Conservation (phyloP, 1,284 basidiomycete genomes). For the Fereydounia khargensis region DNA sequence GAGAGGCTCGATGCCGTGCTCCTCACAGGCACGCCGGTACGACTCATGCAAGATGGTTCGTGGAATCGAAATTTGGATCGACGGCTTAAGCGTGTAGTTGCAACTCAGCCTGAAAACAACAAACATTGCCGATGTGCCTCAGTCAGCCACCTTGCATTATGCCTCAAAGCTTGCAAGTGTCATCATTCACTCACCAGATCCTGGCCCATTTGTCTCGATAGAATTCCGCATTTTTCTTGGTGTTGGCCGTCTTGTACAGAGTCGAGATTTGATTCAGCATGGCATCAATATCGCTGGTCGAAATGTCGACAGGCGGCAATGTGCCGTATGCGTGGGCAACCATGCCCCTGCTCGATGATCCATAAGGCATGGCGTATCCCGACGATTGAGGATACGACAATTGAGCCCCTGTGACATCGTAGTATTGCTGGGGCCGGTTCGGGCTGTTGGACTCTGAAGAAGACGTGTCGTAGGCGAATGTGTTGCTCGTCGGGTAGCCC, state of each 20-base stretch:
- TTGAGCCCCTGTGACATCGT: conserved; percentile 19
- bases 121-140: too few species aligned
- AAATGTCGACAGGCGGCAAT: neutral
- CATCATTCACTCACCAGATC: conserved; percentile 27
- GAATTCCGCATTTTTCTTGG: conserved; percentile 39
- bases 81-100: conserved; percentile 37
- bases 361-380: neutral
- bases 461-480: conserved; percentile 19
- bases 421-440: conserved; percentile 21
- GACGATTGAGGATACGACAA: neutral
- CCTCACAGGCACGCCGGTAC: conserved; percentile 31
- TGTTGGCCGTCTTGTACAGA: conserved; percentile 34
- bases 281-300: conserved; percentile 16
- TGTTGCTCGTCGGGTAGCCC: neutral
- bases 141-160: too few species aligned
- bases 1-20: conserved; percentile 26
- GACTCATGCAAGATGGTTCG: conserved; percentile 37
- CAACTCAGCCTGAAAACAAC: conserved; percentile 27
- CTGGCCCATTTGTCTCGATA: conserved; percentile 39
- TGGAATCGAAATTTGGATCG: conserved; percentile 38
- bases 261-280: conserved; percentile 29
- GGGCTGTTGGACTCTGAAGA: conserved; percentile 25
- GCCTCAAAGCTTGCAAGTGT: too few species aligned
- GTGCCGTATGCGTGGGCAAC: neutral
- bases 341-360: neutral